These are phyloP conservation scores for Lactarius quietus DNA, from an alignment of 768 basidiomycete genomes.

Conservation along the genomic window DNA sequence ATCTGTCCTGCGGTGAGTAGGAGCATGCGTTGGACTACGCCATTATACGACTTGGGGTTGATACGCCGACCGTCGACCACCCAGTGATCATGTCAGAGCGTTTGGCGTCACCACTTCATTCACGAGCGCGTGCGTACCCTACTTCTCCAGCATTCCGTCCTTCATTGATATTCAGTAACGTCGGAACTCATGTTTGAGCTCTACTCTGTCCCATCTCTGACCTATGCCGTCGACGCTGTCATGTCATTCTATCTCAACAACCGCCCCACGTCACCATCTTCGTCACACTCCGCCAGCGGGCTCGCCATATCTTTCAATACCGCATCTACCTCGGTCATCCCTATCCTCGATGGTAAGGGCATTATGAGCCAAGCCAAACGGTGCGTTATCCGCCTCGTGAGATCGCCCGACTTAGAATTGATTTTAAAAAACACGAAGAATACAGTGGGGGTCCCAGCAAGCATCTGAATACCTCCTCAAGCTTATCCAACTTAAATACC, in stretches of 20 bases:
- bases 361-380: slow-evolving; percentile 84
- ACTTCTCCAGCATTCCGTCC: slow-evolving; percentile 6
- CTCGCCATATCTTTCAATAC: slow-evolving; percentile 90
- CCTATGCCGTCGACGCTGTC: slow-evolving; percentile 85
- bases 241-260: slow-evolving; percentile 91
- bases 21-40: slow-evolving; percentile 93
- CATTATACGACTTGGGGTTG: slow-evolving; percentile 82
- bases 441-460: slow-evolving; percentile 92
- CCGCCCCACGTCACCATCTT: slow-evolving; percentile 32
- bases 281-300: slow-evolving; percentile 60
- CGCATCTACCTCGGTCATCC: slow-evolving; percentile 86
- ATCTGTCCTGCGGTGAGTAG: slow-evolving; percentile 41
- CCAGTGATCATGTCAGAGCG: slow-evolving; percentile 94
- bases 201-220: slow-evolving; percentile 79
- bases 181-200: slow-evolving; percentile 96
- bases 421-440: slow-evolving; percentile 50
- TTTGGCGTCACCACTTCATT: slow-evolving; percentile 83
- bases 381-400: slow-evolving; percentile 38
- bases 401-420: neutral
- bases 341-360: slow-evolving; percentile 77
- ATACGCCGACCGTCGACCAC: slow-evolving; percentile 71
- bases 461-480: slow-evolving; percentile 90
- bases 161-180: slow-evolving; percentile 54
- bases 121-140: slow-evolving; percentile 67
- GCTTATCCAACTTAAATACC: slow-evolving; percentile 92